Evolutionary conservation across 2,329 filamentous ascomycete species (phyloP), one percentile per base, ranked within the genome.

Genomic region (Aspergillus fumigatiaffinis): DNA sequence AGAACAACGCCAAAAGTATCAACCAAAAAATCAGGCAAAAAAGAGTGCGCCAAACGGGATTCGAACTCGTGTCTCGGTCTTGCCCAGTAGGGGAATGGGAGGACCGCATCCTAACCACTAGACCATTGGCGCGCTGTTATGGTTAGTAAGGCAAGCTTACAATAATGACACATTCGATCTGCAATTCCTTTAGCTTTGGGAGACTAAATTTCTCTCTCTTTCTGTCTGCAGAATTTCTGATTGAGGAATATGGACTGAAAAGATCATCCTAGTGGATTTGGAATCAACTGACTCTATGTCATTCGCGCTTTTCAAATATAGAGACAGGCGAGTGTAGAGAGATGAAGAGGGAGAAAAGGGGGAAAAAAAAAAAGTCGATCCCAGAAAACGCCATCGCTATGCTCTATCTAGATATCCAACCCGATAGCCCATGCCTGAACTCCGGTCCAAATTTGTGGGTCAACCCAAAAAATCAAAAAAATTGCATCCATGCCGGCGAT

Each of bases 341-440:
- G 20, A 5, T 14, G 44, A 14, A 23, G 4, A 47, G 23, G 6
- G 21, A 26, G 23, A 26, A 23, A 47, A 25, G 12, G 23, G 23
- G n/a, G n/a, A n/a, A 21, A 26, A 47, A 46, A 46, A 25, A 23
- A 14, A 17, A 47, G 17, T 14, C 14, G 4, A 32, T 17, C 6
- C 4, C 12, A 20, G 35, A 32, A n/a, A 60, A 62, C 60, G 47
- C 60, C 61, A 42, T 57, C 56, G 61, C 61, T 62, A 63, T 63
- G 61, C 54, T 51, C 32, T 1, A n/a, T 51, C 5, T 3, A 38
- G 14, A 7, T 38, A 38, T 38, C 32, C 32, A 38, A 38, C 14
- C 32, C 5, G 14, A 35, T 49, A 50, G 17, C 20, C n/a, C n/a
- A 44, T n/a, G 28, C 17, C n/a, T n/a, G 14, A 25, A 14, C 44